These are phyloP conservation scores for Fraxinus latifolia DNA, from an alignment of 305 asterid genomes.

Conservation along the genomic window DNA sequence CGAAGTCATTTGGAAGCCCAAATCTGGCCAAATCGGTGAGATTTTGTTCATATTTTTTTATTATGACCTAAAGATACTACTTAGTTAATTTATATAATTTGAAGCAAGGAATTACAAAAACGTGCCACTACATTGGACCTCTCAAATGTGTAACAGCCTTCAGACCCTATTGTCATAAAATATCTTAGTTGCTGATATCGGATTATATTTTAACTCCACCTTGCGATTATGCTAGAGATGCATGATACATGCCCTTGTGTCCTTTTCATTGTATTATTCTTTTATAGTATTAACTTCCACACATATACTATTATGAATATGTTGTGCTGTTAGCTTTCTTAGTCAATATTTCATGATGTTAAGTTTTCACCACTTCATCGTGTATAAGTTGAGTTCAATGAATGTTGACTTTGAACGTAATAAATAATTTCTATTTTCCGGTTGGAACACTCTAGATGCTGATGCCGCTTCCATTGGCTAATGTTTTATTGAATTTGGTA, in stretches of 20 bases:
- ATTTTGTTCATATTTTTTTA: background rate
- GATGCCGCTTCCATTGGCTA: background rate
- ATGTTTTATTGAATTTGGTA: constrained; percentile 15
- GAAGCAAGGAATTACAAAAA: background rate
- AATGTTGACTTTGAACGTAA: background rate
- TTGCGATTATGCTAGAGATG: background rate
- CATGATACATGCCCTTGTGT: background rate
- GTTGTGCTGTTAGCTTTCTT: background rate
- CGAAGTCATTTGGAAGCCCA: constrained; percentile 89
- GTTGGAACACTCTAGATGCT: background rate
- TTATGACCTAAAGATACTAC: background rate
- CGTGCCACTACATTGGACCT: background rate
- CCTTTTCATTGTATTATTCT: background rate
- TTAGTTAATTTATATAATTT: background rate
- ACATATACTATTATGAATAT: background rate
- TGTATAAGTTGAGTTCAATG: background rate
- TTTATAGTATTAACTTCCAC: constrained; percentile 1
- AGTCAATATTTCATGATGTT: background rate
- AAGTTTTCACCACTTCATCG: background rate
- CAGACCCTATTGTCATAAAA: background rate
- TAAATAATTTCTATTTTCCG: background rate
- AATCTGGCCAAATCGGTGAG: constrained; percentile 77
- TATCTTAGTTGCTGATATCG: background rate
- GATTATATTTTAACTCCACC: background rate
- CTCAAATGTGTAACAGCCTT: too few species aligned